Percentiles rank a stretch among this genome's conserved stretches.
Evolutionary conservation across 2,329 filamentous ascomycete species (phyloP).

Genomic region (Fusarium irregulare): DNA sequence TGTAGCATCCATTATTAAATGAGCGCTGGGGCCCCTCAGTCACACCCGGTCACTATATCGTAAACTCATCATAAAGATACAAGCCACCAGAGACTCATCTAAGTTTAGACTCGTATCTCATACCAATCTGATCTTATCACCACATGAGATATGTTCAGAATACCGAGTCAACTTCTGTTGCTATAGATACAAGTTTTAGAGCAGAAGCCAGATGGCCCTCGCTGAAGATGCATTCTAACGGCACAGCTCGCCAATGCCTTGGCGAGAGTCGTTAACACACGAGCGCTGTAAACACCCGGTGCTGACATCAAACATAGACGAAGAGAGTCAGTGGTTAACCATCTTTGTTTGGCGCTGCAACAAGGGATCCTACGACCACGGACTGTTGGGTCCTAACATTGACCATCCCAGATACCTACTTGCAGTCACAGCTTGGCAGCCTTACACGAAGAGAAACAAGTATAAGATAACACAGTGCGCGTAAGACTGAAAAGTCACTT

Average conservation of each 20-base stretch:
- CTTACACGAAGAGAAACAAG: constrained; percentile 1
- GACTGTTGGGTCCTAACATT: not conserved
- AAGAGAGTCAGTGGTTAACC: not conserved
- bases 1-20: not conserved
- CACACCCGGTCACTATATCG: not conserved
- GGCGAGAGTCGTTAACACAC: not conserved
- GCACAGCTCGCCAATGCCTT: constrained; percentile 17
- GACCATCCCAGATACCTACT: constrained; percentile 6
- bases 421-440: constrained; percentile 17
- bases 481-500: not conserved
- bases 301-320: constrained; percentile 1
- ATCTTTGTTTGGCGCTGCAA: not conserved
- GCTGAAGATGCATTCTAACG: constrained; percentile 8
- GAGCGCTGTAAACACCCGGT: constrained; percentile 5
- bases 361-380: constrained; percentile 1
- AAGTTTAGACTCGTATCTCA: not conserved
- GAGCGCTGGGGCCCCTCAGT: not conserved
- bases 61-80: not conserved
- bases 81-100: not conserved
- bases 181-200: not conserved
- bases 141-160: not conserved
- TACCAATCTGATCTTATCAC: not conserved
- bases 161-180: not conserved
- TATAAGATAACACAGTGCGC: constrained; percentile 1
- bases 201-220: not conserved